Conservation (phyloP, 495 filamentous ascomycete species). For the Friedmanniomyces simplex region DNA sequence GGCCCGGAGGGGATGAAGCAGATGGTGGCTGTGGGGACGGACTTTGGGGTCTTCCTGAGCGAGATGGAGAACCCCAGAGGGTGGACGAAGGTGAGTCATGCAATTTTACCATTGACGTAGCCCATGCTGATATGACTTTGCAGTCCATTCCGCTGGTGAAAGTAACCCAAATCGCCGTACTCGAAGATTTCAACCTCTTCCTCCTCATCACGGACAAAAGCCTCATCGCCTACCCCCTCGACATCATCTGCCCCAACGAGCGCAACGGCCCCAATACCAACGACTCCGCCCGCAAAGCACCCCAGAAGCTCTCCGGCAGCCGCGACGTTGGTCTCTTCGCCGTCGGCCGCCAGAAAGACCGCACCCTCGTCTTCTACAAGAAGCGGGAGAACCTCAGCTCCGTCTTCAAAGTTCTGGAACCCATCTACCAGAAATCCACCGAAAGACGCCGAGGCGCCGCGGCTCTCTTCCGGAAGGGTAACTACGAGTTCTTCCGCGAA, state of each 20-base stretch:
- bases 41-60: slow-evolving; percentile 84
- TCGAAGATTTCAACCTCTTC: slow-evolving; percentile 91
- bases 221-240: slow-evolving; percentile 87
- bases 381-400: slow-evolving; percentile 84
- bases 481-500: slow-evolving; percentile 92
- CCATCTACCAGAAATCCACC: slow-evolving; percentile 77
- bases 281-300: slow-evolving; percentile 61
- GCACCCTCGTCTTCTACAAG: slow-evolving; percentile 90
- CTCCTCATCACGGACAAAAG: slow-evolving; percentile 83
- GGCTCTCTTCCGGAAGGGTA: slow-evolving; percentile 46
- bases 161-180: slow-evolving; percentile 87
- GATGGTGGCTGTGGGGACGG: slow-evolving; percentile 91
- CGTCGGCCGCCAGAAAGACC: slow-evolving; percentile 91
- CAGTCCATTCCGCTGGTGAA: slow-evolving; percentile 61
- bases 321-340: slow-evolving; percentile 95
- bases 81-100: slow-evolving; percentile 63
- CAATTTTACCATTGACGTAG: neutral
- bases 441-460: slow-evolving; percentile 56
- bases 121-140: neutral
- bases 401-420: slow-evolving; percentile 89
- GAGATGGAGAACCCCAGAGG: slow-evolving; percentile 76
- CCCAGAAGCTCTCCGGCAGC: slow-evolving; percentile 77
- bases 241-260: slow-evolving; percentile 69
- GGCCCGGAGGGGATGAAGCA: slow-evolving; percentile 83
- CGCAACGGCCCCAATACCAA: slow-evolving; percentile 46